Evolutionary conservation across 2,329 filamentous ascomycete species (phyloP).

Genomic region (Dactylonectria macrodidyma): DNA sequence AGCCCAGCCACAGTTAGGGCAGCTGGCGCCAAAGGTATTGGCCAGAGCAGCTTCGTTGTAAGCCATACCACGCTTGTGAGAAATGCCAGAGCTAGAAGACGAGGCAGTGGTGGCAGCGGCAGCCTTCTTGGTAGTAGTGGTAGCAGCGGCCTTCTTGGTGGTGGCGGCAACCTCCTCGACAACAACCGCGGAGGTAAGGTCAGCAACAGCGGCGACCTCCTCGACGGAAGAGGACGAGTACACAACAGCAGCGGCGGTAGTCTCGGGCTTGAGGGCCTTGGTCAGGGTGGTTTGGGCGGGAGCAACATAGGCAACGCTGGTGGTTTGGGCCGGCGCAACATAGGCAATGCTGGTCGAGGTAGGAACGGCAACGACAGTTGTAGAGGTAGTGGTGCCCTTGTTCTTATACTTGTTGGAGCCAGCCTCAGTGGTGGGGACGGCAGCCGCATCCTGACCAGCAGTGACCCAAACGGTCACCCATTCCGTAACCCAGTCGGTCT

Average conservation of each 20-base stretch:
- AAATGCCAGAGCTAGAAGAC: constrained; percentile 39
- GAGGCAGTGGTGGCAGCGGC: constrained; percentile 10
- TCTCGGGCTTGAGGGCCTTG: constrained; percentile 43
- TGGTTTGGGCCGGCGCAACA: not conserved
- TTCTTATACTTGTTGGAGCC: constrained; percentile 19
- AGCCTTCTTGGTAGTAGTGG: constrained; percentile 15
- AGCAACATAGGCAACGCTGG: constrained; percentile 14
- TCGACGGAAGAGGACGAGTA: constrained; percentile 16
- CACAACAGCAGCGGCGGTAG: constrained; percentile 14
- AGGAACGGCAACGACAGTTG: constrained; percentile 30
- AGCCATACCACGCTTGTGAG: constrained; percentile 75
- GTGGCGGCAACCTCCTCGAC: constrained; percentile 7
- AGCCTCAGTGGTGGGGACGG: constrained; percentile 29
- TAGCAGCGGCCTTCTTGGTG: constrained; percentile 30
- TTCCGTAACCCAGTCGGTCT: constrained; percentile 60
- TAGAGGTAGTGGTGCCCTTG: constrained; percentile 28
- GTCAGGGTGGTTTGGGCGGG: constrained; percentile 43
- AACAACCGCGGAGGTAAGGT: constrained; percentile 4
- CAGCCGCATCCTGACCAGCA: constrained; percentile 46
- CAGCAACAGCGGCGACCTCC: constrained; percentile 3
- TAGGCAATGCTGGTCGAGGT: constrained; percentile 27
- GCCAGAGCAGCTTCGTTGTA: constrained; percentile 78
- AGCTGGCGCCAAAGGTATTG: constrained; percentile 61
- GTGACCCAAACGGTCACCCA: constrained; percentile 57
- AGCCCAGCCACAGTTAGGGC: constrained; percentile 68